Conservation (phyloP, 805 yeast genomes). For the Sporopachydermia quercuum region DNA sequence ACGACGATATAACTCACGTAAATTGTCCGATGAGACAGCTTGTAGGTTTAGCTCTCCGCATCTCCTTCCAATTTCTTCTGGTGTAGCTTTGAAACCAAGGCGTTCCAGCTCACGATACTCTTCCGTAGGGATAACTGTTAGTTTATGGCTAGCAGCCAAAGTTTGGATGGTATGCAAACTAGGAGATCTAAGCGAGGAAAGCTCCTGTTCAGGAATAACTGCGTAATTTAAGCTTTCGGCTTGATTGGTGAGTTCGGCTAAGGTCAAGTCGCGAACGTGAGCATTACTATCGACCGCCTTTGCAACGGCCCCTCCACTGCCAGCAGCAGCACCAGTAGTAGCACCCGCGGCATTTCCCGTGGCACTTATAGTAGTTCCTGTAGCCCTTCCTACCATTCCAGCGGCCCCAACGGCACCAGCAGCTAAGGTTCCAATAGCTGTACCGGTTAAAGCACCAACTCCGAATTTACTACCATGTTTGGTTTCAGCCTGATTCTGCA, state of each 20-base stretch:
- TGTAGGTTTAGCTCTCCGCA: conserved; percentile 18
- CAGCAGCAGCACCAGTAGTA: conserved; percentile 3
- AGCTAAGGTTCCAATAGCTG: not conserved
- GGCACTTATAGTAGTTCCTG: not conserved
- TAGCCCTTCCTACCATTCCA: not conserved
- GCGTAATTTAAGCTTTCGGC: conserved; percentile 4
- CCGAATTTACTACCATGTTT: not conserved
- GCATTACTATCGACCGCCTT: not conserved
- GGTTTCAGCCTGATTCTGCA: not conserved
- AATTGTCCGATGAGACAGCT: conserved; percentile 20
- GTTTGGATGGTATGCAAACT: conserved; percentile 2
- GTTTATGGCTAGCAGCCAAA: conserved; percentile 5
- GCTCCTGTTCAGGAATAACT: conserved; percentile 6
- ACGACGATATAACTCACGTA: conserved; percentile 8
- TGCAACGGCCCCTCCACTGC: conserved; percentile 5
- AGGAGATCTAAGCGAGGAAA: conserved; percentile 2
- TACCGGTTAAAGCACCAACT: not conserved
- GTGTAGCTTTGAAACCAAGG: conserved; percentile 11
- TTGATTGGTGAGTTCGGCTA: conserved; percentile 3
- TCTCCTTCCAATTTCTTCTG: conserved; percentile 16
- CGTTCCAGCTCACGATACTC: conserved; percentile 7
- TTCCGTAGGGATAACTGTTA: conserved; percentile 9
- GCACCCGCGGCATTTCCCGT: not conserved
- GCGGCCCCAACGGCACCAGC: not conserved
- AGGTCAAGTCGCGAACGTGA: conserved; percentile 3